Evolutionary conservation across 768 basidiomycete genomes (phyloP).

Genomic region (Leccinellum rugosiceps): DNA sequence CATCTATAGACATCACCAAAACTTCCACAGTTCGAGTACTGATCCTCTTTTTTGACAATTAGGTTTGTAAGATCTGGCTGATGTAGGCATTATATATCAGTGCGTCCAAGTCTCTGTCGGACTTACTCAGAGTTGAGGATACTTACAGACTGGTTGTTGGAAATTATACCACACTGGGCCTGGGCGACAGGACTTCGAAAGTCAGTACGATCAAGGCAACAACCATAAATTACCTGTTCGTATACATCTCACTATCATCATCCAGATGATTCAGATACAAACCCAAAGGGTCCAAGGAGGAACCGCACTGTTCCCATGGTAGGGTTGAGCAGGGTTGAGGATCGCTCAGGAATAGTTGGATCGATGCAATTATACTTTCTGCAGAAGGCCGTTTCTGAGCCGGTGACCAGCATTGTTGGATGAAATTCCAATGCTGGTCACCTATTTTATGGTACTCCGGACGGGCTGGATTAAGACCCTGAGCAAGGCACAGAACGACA

Average conservation of each 20-base stretch:
- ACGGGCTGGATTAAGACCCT: neutral
- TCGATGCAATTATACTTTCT: neutral
- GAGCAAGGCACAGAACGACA: neutral
- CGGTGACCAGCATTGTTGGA: neutral
- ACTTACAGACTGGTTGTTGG: neutral
- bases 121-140: too few species aligned
- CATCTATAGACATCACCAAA: neutral
- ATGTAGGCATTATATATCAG: neutral
- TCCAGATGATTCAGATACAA: too few species aligned
- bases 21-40: neutral
- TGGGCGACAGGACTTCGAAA: too few species aligned
- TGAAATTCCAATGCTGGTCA: neutral
- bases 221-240: too few species aligned
- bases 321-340: neutral
- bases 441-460: neutral
- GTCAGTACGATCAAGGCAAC: too few species aligned
- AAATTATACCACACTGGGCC: too few species aligned
- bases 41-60: neutral
- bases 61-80: neutral
- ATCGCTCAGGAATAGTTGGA: neutral
- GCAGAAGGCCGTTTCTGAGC: neutral
- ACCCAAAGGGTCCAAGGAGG: too few species aligned
- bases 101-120: too few species aligned
- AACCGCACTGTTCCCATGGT: neutral
- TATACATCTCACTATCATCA: too few species aligned